Evolutionary conservation across 805 yeast species (phyloP).

Genomic region (Candida maltosa): DNA sequence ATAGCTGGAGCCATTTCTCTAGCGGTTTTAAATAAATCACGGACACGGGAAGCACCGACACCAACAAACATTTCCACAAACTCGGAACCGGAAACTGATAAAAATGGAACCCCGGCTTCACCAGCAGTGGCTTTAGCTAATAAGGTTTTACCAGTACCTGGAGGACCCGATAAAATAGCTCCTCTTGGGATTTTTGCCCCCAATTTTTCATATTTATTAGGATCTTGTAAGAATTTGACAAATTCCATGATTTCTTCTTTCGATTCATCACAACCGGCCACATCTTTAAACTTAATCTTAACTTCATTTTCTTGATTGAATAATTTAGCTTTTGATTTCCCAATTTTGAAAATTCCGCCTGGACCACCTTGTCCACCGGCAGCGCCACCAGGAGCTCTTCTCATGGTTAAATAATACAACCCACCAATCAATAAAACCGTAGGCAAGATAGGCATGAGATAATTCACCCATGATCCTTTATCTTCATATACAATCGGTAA

Average conservation of each 20-base stretch:
- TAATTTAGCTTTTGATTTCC: conserved; percentile 74
- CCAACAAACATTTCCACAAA: conserved; percentile 97
- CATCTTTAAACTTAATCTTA: conserved; percentile 79
- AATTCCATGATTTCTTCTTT: conserved; percentile 95
- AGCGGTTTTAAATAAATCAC: conserved; percentile 88
- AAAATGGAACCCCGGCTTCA: conserved; percentile 92
- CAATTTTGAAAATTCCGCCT: conserved; percentile 71
- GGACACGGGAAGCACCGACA: conserved; percentile 92
- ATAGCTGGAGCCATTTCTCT: conserved; percentile 88
- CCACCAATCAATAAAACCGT: conserved; percentile 81
- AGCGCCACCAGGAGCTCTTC: conserved; percentile 48
- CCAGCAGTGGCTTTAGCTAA: conserved; percentile 96
- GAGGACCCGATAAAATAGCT: conserved; percentile 91
- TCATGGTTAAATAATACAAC: conserved; percentile 58
- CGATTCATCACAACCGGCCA: conserved; percentile 94
- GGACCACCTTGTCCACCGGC: conserved; percentile 40
- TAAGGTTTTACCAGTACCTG: conserved; percentile 95
- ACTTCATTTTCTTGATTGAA: conserved; percentile 83
- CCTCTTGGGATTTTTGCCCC: conserved; percentile 97
- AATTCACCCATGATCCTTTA: conserved; percentile 60
- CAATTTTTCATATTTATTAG: conserved; percentile 75
- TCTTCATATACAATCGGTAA: conserved; percentile 76
- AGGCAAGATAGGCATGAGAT: conserved; percentile 72
- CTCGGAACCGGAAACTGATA: conserved; percentile 89
- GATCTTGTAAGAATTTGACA: conserved; percentile 83